Evolutionary conservation across 1,139 yeast genomes (phyloP).

Genomic region (Hyphopichia wangnamkhiaoensis): DNA sequence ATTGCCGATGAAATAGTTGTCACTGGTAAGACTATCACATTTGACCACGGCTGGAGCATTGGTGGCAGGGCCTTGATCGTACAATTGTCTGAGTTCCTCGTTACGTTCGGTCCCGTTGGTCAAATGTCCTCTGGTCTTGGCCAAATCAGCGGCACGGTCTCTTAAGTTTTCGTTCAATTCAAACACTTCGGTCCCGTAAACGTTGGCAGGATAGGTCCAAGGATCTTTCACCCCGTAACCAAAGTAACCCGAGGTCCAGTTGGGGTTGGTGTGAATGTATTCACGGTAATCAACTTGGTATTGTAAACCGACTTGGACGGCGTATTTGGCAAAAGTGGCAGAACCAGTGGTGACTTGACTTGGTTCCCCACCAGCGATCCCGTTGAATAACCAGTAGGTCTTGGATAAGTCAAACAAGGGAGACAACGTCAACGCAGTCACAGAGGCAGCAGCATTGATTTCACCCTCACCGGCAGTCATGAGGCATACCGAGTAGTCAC

Average conservation of each 20-base stretch:
- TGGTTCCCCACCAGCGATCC: conserved; percentile 70
- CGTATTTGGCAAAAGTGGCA: conserved; percentile 61
- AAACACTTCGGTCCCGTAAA: conserved; percentile 66
- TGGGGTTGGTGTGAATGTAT: conserved; percentile 47
- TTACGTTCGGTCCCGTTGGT: conserved; percentile 48
- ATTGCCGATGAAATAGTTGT: conserved; percentile 59
- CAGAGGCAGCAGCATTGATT: conserved; percentile 63
- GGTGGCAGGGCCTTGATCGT: conserved; percentile 51
- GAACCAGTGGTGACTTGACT: conserved; percentile 48
- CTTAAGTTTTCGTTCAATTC: conserved; percentile 61
- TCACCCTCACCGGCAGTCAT: conserved; percentile 73
- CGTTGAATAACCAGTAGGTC: conserved; percentile 64
- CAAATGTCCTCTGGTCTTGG: conserved; percentile 39
- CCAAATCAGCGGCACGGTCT: conserved; percentile 58
- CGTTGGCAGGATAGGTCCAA: conserved; percentile 51
- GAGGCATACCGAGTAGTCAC: conserved; percentile 57
- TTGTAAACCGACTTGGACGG: conserved; percentile 63
- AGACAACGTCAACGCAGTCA: conserved; percentile 54
- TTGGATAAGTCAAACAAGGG: conserved; percentile 58
- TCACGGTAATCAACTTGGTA: conserved; percentile 52
- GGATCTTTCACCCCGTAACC: conserved; percentile 55
- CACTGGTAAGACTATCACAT: conserved; percentile 64
- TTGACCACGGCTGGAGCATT: conserved; percentile 48
- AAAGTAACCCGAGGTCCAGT: conserved; percentile 65
- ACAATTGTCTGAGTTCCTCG: conserved; percentile 46